Percentiles rank a stretch among this genome's conserved stretches.
Evolutionary conservation across 2,329 filamentous ascomycete genomes (phyloP).

Genomic region (Xylariales sp.): DNA sequence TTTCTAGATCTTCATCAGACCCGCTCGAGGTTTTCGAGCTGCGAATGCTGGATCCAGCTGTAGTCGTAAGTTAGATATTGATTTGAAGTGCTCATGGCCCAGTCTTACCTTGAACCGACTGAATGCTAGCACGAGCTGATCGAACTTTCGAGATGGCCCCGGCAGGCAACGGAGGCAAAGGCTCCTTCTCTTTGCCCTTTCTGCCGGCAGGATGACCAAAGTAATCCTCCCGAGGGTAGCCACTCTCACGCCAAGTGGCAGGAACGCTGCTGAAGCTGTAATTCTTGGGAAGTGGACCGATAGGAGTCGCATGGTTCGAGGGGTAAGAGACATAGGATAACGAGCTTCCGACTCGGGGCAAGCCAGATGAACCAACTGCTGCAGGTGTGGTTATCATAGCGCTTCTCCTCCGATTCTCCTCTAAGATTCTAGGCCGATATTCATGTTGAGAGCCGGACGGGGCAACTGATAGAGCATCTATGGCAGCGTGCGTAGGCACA

Average conservation of each 20-base stretch:
- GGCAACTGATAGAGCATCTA: slow-evolving; percentile 51
- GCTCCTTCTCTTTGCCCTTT: slow-evolving; percentile 24
- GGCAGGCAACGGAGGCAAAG: slow-evolving; percentile 11
- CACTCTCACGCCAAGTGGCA: slow-evolving; percentile 18
- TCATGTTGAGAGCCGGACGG: slow-evolving; percentile 46
- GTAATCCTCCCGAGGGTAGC: slow-evolving; percentile 16
- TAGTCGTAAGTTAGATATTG: not conserved
- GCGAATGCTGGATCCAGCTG: slow-evolving; percentile 11
- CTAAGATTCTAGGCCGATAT: slow-evolving; percentile 43
- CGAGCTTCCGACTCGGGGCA: slow-evolving; percentile 45
- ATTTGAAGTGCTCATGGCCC: slow-evolving; percentile 8
- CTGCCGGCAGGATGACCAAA: slow-evolving; percentile 12
- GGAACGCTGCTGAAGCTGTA: slow-evolving; percentile 40
- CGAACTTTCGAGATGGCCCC: slow-evolving; percentile 13
- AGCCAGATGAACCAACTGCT: too few relatives aligned
- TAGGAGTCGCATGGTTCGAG: slow-evolving; percentile 33
- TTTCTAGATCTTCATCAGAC: slow-evolving; percentile 20
- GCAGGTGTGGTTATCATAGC: slow-evolving; percentile 34
- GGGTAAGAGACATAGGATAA: slow-evolving; percentile 45
- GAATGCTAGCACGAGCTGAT: slow-evolving; percentile 18
- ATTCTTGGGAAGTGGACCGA: slow-evolving; percentile 34
- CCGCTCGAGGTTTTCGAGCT: slow-evolving; percentile 15
- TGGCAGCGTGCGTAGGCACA: slow-evolving; percentile 56
- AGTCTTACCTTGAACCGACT: slow-evolving; percentile 9
- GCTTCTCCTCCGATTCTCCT: slow-evolving; percentile 45